Percentiles rank a stretch among this genome's conserved stretches.
These are phyloP conservation scores for Quercus wislizeni DNA, from an alignment of 306 rosid species.

Conservation along the genomic window DNA sequence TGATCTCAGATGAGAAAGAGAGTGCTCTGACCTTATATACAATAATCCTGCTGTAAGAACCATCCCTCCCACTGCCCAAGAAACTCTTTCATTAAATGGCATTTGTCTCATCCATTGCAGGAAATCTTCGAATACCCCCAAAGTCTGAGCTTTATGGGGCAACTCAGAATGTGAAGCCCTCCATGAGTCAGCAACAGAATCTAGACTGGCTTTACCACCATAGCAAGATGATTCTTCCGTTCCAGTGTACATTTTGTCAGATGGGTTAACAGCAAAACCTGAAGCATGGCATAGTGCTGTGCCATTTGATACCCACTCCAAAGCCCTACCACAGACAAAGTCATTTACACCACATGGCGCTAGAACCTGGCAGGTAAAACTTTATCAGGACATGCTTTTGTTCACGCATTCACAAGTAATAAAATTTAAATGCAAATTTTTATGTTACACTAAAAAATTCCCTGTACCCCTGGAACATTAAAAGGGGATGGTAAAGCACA, in stretches of 20 bases:
- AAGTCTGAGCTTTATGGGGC: conserved; percentile 33
- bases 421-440: background rate
- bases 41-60: conserved; percentile 84
- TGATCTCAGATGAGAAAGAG: background rate
- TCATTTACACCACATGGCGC: conserved; percentile 96
- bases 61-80: conserved; percentile 97
- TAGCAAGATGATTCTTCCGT: conserved; percentile 57
- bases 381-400: conserved; percentile 20
- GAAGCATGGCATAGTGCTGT: conserved; percentile 86
- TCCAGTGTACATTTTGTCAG: conserved; percentile 30
- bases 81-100: conserved; percentile 70
- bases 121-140: conserved; percentile 48
- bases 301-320: conserved; percentile 89
- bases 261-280: conserved; percentile 65
- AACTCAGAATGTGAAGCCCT: conserved; percentile 42
- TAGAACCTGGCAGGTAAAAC: conserved; percentile 60
- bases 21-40: conserved; percentile 57
- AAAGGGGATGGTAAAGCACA: background rate
- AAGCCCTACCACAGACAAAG: conserved; percentile 95
- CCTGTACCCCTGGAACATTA: background rate
- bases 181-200: conserved; percentile 78
- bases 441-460: background rate
- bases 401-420: conserved; percentile 10
- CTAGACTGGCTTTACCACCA: conserved; percentile 77
- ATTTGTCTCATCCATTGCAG: conserved; percentile 53